Evolutionary conservation across 1,139 yeast species (phyloP), one percentile per base, ranked within the genome.

Genomic region (Sugiyamaella sp.): DNA sequence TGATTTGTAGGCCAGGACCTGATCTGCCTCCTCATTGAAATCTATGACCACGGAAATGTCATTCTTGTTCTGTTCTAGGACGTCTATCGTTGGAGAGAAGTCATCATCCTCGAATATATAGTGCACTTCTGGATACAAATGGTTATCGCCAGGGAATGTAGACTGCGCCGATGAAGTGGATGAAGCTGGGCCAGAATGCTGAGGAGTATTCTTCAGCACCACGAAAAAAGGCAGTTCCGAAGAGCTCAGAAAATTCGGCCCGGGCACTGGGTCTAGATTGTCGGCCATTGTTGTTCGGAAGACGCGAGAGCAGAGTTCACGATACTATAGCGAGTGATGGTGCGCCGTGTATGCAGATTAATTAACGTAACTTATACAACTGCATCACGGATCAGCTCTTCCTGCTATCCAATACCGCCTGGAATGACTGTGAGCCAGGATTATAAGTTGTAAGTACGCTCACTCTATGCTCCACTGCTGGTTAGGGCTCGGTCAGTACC

Each of bases 71-170:
- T 62, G 65, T 44, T 71, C 72, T 19, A 67, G 59, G 8, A 65
- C 66, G 46, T 71, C 74, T 20, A 66, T 54, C 14, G 71, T 66
- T 1, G 74, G 73, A 19, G 64, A 60, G 53, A 71, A 70, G 51
- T 64, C 68, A 60, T 73, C 77, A 57, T 73, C 76, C 1, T 61
- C 59, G 54, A 72, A 73, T 9, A 73, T 66, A 51, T 71, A 72
- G 51, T 68, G 70, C 8, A 73, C 70, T 44, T 70, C 72, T 2
- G 74, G 74, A 54, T 71, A 71, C 25, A 67, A 21, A 20, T 38
- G 45, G 8, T 41, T 29, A 14, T 41, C 45, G 19, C 25, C 25
- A 4, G 46, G 17, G 14, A 24, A 14, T 21, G 39, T 14, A 3
- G 38, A 38, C 14, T 12, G 21, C 5, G 44, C 25, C 9, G 50